A percentile compares a stretch with the other conserved stretches of the same genome.
phyloP scores from a whole-genome alignment of 176 grass and related monocot species.

The Bromus sterilis region DNA sequence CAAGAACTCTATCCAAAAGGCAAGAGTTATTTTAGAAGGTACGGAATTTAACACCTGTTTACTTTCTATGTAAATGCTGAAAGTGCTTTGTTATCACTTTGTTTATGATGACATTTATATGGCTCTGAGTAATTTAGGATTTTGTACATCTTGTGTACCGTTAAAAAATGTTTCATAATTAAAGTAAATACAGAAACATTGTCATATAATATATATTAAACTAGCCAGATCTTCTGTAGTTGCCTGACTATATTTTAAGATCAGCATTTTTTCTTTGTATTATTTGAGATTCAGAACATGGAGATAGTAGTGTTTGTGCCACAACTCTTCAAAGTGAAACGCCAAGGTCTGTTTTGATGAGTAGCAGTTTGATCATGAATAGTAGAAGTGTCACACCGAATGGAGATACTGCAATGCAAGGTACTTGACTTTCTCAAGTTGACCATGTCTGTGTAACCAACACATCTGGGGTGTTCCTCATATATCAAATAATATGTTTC shows the following conservation, averaged over 20 bases:
- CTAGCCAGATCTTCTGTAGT: background rate
- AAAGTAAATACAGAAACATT: too few species aligned
- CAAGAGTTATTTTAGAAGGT: slow-evolving; percentile 44
- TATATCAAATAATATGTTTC: background rate
- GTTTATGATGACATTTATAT: background rate
- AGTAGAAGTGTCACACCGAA: slow-evolving; percentile 32
- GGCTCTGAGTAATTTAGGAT: background rate
- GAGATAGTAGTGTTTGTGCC: background rate
- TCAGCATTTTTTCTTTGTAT: slow-evolving; percentile 15
- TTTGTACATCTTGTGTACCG: background rate
- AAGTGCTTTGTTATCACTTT: background rate
- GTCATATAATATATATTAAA: background rate
- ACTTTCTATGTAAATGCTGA: background rate
- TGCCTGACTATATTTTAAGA: background rate
- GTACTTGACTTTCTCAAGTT: slow-evolving; percentile 21
- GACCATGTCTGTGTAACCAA: background rate
- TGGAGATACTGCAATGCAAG: slow-evolving; percentile 15
- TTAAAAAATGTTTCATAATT: background rate
- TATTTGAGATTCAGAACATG: slow-evolving; percentile 31
- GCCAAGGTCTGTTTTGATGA: slow-evolving; percentile 38
- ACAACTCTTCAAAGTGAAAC: slow-evolving; percentile 47
- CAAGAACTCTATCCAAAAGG: slow-evolving; percentile 23
- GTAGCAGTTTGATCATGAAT: slow-evolving; percentile 23
- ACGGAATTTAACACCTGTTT: background rate
- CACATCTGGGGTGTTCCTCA: background rate